phyloP scores from a whole-genome alignment of 1,284 basidiomycete genomes.

The Ustilago trichophora region DNA sequence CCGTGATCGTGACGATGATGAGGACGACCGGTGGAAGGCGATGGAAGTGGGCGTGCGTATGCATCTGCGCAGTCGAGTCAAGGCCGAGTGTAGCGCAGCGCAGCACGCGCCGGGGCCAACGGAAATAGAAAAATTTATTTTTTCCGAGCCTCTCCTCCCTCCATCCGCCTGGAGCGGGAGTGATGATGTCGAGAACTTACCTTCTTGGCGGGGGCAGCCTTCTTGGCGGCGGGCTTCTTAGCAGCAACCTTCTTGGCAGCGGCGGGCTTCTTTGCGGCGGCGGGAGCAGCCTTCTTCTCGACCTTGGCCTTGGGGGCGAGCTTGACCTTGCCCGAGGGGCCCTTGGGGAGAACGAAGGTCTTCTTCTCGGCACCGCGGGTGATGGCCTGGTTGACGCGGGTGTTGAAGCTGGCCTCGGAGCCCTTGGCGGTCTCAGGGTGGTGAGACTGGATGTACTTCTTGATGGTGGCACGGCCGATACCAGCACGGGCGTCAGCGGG shows the following conservation, averaged over 20 bases:
- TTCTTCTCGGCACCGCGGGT: constrained; percentile 80
- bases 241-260: constrained; percentile 69
- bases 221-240: constrained; percentile 56
- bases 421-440: constrained; percentile 50
- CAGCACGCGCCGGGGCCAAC: constrained; percentile 20
- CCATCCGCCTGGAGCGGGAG: neutral
- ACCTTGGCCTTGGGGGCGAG: constrained; percentile 72
- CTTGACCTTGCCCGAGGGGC: constrained; percentile 80
- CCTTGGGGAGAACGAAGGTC: constrained; percentile 85
- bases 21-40: neutral
- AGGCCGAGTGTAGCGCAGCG: constrained; percentile 4
- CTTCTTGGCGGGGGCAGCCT: constrained; percentile 50
- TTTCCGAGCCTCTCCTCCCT: constrained; percentile 15
- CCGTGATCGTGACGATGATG: neutral
- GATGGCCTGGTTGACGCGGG: constrained; percentile 84
- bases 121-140: constrained; percentile 21
- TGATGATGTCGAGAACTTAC: constrained; percentile 26
- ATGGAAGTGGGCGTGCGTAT: constrained; percentile 8
- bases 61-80: neutral
- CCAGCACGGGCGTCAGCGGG: constrained; percentile 81
- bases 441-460: constrained; percentile 75
- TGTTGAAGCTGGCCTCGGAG: constrained; percentile 74
- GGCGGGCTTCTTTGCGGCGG: constrained; percentile 67
- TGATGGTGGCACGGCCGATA: constrained; percentile 89
- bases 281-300: constrained; percentile 69